A percentile compares a stretch with the other conserved stretches of the same genome.
Evolutionary conservation across 1,284 basidiomycete species (phyloP).

Genomic region (Ceratobasidium sp.): DNA sequence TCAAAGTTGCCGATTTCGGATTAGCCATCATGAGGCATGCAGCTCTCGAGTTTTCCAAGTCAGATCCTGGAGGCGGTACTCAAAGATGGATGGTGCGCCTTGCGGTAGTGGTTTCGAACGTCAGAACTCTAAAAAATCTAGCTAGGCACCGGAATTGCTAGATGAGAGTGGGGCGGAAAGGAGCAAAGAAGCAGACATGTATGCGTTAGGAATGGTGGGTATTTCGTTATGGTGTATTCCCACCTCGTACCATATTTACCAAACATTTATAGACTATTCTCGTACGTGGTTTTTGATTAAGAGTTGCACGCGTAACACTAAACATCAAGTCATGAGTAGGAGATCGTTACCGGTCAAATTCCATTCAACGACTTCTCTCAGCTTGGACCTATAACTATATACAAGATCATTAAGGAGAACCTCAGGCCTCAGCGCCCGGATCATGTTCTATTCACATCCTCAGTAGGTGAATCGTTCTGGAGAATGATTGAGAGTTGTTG

Average conservation of each 20-base stretch:
- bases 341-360: neutral
- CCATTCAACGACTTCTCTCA: neutral
- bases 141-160: neutral
- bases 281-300: neutral
- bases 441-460: neutral
- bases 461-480: neutral
- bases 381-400: neutral
- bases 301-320: too few species aligned
- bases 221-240: neutral
- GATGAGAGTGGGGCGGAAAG: neutral
- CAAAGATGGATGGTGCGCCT: constrained; percentile 8
- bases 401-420: neutral
- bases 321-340: neutral
- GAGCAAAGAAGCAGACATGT: constrained; percentile 4
- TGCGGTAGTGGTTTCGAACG: neutral
- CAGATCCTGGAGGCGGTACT: neutral
- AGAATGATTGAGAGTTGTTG: neutral
- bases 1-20: constrained; percentile 13
- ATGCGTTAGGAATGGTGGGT: neutral
- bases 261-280: neutral
- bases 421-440: neutral
- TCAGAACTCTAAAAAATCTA: neutral
- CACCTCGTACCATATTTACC: too few species aligned
- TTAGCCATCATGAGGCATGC: constrained; percentile 1
- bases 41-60: neutral